Evolutionary conservation across 176 grass and related monocot genomes (phyloP), one percentile per base, ranked within the genome.

Genomic region (Typha latifolia): DNA sequence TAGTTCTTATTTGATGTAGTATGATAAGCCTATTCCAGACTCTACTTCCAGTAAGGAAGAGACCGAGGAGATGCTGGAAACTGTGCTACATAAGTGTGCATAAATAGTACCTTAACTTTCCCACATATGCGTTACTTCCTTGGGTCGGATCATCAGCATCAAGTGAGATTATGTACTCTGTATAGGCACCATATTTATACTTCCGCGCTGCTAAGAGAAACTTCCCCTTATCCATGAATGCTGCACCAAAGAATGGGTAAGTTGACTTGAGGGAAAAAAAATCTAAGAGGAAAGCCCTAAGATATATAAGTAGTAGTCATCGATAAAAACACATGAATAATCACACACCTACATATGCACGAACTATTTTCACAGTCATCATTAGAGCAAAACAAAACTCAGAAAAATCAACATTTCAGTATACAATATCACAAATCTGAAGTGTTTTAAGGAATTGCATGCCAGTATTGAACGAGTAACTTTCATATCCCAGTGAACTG

Each of bases 161-260:
- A 78, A 85, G 88, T 32, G 93, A 97, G 72, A 97, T 89, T 31
- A 89, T 74, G 73, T 92, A 97, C 64, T 92, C 93, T 50, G 82
- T 80, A 67, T 86, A 79, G 23, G 75, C 85, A 37, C 82, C 84
- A 49, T 80, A 32, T 81, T 88, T 97, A 80, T 86, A 84, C 66
- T 83, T 86, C 70, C 81, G 80, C 70, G 88, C 93, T 73, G 78
- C 85, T 70, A 97, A 73, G 49, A 97, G 75, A 81, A 97, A 97
- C 75, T 97, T 97, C 66, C 93, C 93, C 56, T 92, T 89, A 76
- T 92, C 88, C 0, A 49, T 65, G 67, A 86, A 70, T 61, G 88
- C 93, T 97, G 82, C 57, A 64, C 86, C 62, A 86, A 14, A 57
- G 65, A 34, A 21, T 19, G 53, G n/a, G 10, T 59, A 59, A 22